These are phyloP conservation scores for Lactifluus volemus DNA, from an alignment of 768 basidiomycete species.

Conservation along the genomic window DNA sequence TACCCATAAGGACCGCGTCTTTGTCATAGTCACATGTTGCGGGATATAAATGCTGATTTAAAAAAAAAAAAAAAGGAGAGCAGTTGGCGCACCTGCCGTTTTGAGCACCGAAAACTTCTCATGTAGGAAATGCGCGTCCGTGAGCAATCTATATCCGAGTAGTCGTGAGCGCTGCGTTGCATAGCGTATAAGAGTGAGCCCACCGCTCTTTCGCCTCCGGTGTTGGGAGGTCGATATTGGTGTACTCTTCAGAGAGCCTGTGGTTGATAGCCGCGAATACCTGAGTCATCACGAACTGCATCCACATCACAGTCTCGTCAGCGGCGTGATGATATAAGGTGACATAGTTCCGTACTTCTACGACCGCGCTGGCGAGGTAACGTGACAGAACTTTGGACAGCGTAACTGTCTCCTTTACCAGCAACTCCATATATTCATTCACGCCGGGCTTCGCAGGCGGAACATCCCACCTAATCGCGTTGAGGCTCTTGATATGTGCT, in stretches of 20 bases:
- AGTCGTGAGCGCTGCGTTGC: neutral
- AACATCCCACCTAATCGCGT: constrained; percentile 71
- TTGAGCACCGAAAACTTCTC: constrained; percentile 41
- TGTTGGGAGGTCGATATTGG: constrained; percentile 65
- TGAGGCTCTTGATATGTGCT: constrained; percentile 76
- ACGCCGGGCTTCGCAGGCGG: constrained; percentile 52
- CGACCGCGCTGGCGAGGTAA: too few relatives aligned
- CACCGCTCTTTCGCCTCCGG: constrained; percentile 83
- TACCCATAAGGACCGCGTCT: too few relatives aligned
- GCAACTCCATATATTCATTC: constrained; percentile 85
- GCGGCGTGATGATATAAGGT: neutral
- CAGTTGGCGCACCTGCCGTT: constrained; percentile 32
- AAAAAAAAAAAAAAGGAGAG: too few relatives aligned
- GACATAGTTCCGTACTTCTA: constrained; percentile 21
- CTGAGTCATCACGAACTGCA: constrained; percentile 86
- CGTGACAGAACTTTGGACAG: too few relatives aligned
- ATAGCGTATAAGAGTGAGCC: constrained; percentile 21
- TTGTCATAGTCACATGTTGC: too few relatives aligned
- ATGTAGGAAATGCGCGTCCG: constrained; percentile 70
- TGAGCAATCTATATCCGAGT: constrained; percentile 49
- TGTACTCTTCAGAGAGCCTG: constrained; percentile 80
- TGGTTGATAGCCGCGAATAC: constrained; percentile 92
- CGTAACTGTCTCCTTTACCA: constrained; percentile 54
- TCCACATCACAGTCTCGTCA: neutral
- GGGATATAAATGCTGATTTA: too few relatives aligned